Evolutionary conservation across 306 rosid species (phyloP), one percentile per base, ranked within the genome.

Genomic region (Biancaea sappan): DNA sequence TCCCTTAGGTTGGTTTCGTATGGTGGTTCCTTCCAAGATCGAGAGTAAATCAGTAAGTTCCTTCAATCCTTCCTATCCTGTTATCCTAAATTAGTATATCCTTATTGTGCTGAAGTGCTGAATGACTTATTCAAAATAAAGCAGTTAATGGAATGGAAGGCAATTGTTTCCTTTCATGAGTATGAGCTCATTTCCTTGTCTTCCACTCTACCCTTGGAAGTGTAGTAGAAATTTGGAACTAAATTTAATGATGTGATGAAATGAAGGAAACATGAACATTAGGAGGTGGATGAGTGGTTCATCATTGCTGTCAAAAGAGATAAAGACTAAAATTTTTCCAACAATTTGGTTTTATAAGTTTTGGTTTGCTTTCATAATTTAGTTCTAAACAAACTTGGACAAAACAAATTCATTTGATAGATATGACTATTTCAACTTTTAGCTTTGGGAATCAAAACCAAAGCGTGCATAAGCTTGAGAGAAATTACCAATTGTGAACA

Each of bases 391-490:
- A 69, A 51, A 69, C 48, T 52, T 15, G 43, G 38, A 26, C 28
- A 54, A 18, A 71, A 43, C 19, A 16, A 28, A 7, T 14, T 73
- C 18, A 44, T 60, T 3, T 8, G 5, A 73, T 31, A 58, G 51
- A 40, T 9, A 40, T 16, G n/a, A 15, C 59, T 19, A 18, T 21
- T 46, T 44, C 50, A 60, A 38, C 28, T 32, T 1, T n/a, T 44
- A 54, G 38, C 13, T 18, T 64, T 21, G 18, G 37, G 22, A 37
- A 37, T 43, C 34, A 28, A 73, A 73, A 61, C 22, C 28, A 34
- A 59, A 31, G 35, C 31, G 59, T 2, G 64, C 21, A 74, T 50
- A 52, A 38, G n/a, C 43, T 50, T 61, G 34, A 74, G 41, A 35
- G 8, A 15, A 74, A 28, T 35, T 32, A 62, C 34, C 51, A 63